Evolutionary conservation across 2,329 filamentous ascomycete genomes (phyloP), one percentile per base, ranked within the genome.

Genomic region (Cladophialophora carrionii): DNA sequence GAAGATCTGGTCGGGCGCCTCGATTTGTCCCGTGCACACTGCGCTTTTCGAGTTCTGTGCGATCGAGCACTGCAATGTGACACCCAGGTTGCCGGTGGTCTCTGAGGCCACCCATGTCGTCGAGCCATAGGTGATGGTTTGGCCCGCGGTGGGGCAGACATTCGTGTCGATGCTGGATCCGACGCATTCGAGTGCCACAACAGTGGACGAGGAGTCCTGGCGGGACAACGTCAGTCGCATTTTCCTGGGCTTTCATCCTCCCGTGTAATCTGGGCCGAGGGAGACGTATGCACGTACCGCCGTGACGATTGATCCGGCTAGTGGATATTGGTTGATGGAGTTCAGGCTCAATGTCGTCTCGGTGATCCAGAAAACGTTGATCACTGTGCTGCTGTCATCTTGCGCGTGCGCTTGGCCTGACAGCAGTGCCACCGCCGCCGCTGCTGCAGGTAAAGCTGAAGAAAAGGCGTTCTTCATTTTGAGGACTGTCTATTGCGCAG

Each of bases 281-380:
- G 4, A 43, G 17, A 34, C n/a, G 22, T 20, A 54, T 26, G 24
- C 9, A 51, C 60, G 17, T 46, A 62, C 53, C 31, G 51, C 53
- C 8, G 32, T 32, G 14, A 57, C n/a, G 24, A 55, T 34, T 17
- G 51, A 56, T 6, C 41, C 53, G 10, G 60, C 60, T 4, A 56
- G 60, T 31, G 55, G 32, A 10, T 57, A 55, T 6, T 43, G 6
- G 32, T 57, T 32, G 22, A 62, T 17, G 22, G 29, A 7, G 14
- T 32, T 53, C 22, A 61, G 48, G 48, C 53, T 53, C 26, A 62
- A 43, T 5, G 10, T 34, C n/a, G 14, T 14, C 49, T 57, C 34
- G 2, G 37, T 34, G 53, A 56, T 57, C 48, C 34, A 56, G 34
- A 56, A 62, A 24, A 57, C 31, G 22, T 62, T 8, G 17, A 62